Evolutionary conservation across 148 eudicot genomes (phyloP).

Genomic region (Vaccinium corymbosum): DNA sequence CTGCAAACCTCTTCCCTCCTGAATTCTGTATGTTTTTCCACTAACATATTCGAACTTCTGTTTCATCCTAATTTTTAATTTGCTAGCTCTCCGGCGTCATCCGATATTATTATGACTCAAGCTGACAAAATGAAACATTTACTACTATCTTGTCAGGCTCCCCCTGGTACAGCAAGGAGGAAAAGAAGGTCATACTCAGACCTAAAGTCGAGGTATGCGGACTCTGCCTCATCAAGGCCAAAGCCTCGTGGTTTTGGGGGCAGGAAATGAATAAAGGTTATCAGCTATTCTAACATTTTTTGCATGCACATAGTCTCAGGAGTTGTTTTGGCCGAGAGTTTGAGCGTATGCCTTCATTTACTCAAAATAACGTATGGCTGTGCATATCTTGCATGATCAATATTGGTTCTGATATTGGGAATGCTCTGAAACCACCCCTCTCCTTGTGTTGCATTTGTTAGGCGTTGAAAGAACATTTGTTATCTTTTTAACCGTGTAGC

Average conservation of each 20-base stretch:
- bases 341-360: not conserved
- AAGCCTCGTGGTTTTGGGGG: conserved; percentile 89
- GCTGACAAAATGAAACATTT: conserved; percentile 5
- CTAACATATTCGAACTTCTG: not conserved
- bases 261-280: conserved; percentile 34
- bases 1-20: not conserved
- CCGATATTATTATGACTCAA: not conserved
- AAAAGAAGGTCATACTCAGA: conserved; percentile 57
- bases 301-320: conserved; percentile 24
- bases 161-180: conserved; percentile 87
- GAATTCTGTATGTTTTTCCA: not conserved
- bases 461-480: not conserved
- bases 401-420: not conserved
- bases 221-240: conserved; percentile 53
- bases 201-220: conserved; percentile 63
- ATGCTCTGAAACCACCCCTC: not conserved
- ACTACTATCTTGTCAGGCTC: conserved; percentile 49
- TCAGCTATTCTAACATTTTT: not conserved
- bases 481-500: not conserved
- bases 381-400: not conserved
- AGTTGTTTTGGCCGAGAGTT: conserved; percentile 11
- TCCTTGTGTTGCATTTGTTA: not conserved
- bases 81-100: conserved; percentile 5
- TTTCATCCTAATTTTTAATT: not conserved
- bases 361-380: not conserved